Conservation (phyloP, 768 basidiomycete species). For the Mycena rebaudengoi region DNA sequence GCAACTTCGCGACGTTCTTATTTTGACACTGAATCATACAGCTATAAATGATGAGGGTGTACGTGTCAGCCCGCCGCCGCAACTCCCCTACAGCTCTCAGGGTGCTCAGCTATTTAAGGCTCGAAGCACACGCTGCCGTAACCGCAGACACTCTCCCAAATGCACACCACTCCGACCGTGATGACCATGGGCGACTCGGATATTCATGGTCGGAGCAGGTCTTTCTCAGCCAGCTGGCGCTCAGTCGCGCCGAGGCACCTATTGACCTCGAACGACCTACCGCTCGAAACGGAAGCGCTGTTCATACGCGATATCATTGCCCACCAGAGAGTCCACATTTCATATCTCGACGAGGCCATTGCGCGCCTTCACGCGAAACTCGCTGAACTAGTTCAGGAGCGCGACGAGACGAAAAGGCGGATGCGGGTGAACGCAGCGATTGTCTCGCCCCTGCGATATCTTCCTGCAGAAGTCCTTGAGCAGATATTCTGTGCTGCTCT, state of each 20-base stretch:
- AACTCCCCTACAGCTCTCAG: no score
- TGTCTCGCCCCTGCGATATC: neutral
- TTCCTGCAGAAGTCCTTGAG: neutral
- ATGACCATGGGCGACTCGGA: no score
- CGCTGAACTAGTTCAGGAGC: neutral
- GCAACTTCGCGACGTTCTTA: no score
- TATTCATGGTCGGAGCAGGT: no score
- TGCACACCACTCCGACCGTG: no score
- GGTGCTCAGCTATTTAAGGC: no score
- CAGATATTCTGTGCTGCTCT: neutral
- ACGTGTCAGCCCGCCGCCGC: no score
- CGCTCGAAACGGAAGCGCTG: neutral
- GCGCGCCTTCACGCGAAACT: neutral
- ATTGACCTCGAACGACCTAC: neutral
- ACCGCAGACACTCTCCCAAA: no score
- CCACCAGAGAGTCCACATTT: neutral
- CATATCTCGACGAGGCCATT: neutral
- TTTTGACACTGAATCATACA: no score
- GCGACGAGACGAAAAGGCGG: neutral
- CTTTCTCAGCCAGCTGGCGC: neutral
- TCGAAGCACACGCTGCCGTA: no score
- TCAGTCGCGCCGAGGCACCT: neutral
- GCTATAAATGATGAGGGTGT: no score
- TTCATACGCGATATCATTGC: constrained; percentile 1
- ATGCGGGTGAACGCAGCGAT: neutral